Evolutionary conservation across 495 filamentous ascomycete genomes (phyloP).

Genomic region (Usnea hakonensis): DNA sequence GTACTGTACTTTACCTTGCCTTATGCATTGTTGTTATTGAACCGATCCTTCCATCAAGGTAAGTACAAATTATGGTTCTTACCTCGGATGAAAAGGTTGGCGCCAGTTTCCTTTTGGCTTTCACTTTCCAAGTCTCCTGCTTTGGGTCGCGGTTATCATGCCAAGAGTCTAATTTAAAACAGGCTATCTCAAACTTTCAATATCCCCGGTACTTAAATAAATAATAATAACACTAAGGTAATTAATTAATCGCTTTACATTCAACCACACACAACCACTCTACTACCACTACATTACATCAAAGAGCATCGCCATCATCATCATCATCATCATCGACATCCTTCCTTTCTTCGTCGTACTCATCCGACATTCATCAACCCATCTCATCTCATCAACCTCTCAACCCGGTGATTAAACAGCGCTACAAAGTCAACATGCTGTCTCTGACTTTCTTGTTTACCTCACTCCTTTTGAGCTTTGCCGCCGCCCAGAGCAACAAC

Average conservation of each 20-base stretch:
- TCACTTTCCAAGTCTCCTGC: neutral
- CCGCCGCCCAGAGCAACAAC: constrained; percentile 19
- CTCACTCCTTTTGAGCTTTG: constrained; percentile 18
- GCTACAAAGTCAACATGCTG: constrained; percentile 15
- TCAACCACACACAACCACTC: neutral
- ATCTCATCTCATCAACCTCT: neutral
- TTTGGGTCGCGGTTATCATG: neutral
- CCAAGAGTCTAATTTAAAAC: neutral
- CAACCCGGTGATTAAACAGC: neutral
- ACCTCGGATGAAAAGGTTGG: neutral
- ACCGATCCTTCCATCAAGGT: too few relatives aligned
- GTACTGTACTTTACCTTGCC: too few relatives aligned
- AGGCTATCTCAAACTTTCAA: neutral
- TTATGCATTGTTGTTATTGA: too few relatives aligned
- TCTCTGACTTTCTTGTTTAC: constrained; percentile 17
- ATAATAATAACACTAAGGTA: too few relatives aligned
- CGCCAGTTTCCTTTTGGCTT: neutral
- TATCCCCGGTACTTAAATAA: too few relatives aligned
- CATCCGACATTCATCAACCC: neutral
- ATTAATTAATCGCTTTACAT: too few relatives aligned
- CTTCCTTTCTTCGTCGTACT: too few relatives aligned
- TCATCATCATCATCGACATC: neutral
- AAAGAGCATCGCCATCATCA: neutral
- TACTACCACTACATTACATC: neutral
- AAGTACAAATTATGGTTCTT: too few relatives aligned